Evolutionary conservation across 2,329 filamentous ascomycete species (phyloP).

Genomic region (Ophiostoma pallidulum): DNA sequence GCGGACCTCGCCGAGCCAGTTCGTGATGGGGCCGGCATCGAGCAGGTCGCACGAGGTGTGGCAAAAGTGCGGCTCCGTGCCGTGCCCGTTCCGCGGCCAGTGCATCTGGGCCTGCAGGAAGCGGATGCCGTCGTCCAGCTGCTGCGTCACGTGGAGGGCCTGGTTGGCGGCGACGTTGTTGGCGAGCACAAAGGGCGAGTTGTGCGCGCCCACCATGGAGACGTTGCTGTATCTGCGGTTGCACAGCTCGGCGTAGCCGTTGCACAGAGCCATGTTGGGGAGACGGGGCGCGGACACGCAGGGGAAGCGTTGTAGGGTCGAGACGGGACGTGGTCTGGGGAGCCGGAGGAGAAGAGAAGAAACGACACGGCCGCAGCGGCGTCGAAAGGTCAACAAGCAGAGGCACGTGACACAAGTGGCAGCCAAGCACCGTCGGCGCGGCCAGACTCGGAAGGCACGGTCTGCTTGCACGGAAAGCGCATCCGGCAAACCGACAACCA

Average conservation of each 20-base stretch:
- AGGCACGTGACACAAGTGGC: no score
- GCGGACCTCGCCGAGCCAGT: slow-evolving; percentile 60
- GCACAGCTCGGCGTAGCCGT: slow-evolving; percentile 70
- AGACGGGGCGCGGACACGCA: no score
- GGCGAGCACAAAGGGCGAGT: slow-evolving; percentile 63
- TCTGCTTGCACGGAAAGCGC: no score
- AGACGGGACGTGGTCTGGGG: no score
- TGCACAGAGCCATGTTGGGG: slow-evolving; percentile 61
- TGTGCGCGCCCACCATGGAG: slow-evolving; percentile 68
- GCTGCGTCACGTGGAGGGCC: slow-evolving; percentile 52
- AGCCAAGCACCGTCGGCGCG: no score
- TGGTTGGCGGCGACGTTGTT: slow-evolving; percentile 74
- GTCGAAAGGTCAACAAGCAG: no score
- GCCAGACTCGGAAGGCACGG: no score
- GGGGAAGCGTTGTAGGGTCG: no score
- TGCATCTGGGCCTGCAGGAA: slow-evolving; percentile 57
- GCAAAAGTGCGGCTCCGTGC: slow-evolving; percentile 59
- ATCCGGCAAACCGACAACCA: no score
- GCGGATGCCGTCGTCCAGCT: slow-evolving; percentile 68
- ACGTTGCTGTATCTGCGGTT: slow-evolving; percentile 69
- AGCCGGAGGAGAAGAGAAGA: no score
- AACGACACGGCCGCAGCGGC: no score
- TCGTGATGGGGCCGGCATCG: slow-evolving; percentile 67
- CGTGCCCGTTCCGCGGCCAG: slow-evolving; percentile 35
- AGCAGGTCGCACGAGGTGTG: slow-evolving; percentile 77